phyloP scores from a whole-genome alignment of 805 yeast species.

The Starmera quercuum region DNA sequence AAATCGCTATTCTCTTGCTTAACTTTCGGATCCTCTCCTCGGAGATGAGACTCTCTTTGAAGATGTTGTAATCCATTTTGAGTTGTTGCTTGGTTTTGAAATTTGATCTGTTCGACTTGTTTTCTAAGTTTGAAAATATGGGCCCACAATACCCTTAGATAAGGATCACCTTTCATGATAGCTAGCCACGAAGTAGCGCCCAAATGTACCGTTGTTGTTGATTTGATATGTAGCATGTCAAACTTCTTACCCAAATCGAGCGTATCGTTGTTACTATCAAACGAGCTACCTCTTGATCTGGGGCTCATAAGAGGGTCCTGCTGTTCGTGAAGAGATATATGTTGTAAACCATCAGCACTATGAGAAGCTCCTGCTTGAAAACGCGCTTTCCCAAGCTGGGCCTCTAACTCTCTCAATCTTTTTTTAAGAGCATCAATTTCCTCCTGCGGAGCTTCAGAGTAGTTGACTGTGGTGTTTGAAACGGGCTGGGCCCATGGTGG shows the following conservation, averaged over 20 bases:
- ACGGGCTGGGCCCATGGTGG: conserved; percentile 52
- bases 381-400: too few relatives aligned
- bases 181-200: conserved; percentile 55
- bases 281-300: conserved; percentile 4
- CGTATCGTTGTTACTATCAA: conserved; percentile 10
- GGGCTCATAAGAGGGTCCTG: conserved; percentile 1
- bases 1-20: too few relatives aligned
- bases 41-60: too few relatives aligned
- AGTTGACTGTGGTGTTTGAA: conserved; percentile 37
- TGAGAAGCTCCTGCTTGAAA: too few relatives aligned
- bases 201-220: conserved; percentile 34
- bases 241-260: conserved; percentile 33
- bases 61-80: too few relatives aligned
- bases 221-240: conserved; percentile 35
- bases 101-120: conserved; percentile 20
- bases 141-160: conserved; percentile 46
- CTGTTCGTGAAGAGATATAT: neutral
- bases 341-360: neutral
- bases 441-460: conserved; percentile 35
- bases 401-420: conserved; percentile 45
- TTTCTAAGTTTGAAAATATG: conserved; percentile 37
- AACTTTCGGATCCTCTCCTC: too few relatives aligned
- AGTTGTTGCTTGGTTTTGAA: conserved; percentile 3
- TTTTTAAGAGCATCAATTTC: conserved; percentile 47
- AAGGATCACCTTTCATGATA: conserved; percentile 51